Evolutionary conservation across 345 rosid species (phyloP), one percentile per base, ranked within the genome.

Genomic region (Kernera saxatilis): DNA sequence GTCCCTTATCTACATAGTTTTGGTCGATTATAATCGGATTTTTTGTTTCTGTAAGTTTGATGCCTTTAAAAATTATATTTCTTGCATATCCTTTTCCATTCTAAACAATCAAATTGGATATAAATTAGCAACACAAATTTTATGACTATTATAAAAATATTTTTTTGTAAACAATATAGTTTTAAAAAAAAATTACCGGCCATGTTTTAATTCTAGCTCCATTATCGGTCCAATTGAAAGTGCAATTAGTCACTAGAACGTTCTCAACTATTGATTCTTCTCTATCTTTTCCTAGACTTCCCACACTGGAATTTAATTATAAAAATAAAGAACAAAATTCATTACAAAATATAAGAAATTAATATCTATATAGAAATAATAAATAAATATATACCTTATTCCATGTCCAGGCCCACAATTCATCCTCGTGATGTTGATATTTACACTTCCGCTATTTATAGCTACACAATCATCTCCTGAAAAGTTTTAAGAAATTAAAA

Each of bases 191-290:
- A 3, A 48, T 40, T 67, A 86, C 93, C 82, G 72, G 82, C 67
- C 71, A 49, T 23, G 89, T 86, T 73, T 88, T 88, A 69, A 88
- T 83, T 75, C 91, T 83, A 5, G 85, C 89, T 43, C 91, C 89
- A 52, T 82, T 77, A 32, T 25, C 21, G 0, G 88, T 75, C 21
- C 61, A 46, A 15, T 54, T 55, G 70, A 84, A 88, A 19, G 53
- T 83, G 44, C 86, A 77, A 22, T 78, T 12, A 29, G n/a, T 69
- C 12, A 83, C 83, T 21, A 41, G 70, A 22, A 88, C 73, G 1
- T 70, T 74, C 29, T 86, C 81, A 22, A 79, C 93, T 1, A 19
- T 35, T 1, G 81, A 78, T 5, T 53, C 0, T 1, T 37, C 39
- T 44, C 82, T 84, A 33, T 55, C 18, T 12, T 22, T 35, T 41